These are phyloP conservation scores for Jatropha curcas DNA, from an alignment of 345 rosid species.

Conservation along the genomic window DNA sequence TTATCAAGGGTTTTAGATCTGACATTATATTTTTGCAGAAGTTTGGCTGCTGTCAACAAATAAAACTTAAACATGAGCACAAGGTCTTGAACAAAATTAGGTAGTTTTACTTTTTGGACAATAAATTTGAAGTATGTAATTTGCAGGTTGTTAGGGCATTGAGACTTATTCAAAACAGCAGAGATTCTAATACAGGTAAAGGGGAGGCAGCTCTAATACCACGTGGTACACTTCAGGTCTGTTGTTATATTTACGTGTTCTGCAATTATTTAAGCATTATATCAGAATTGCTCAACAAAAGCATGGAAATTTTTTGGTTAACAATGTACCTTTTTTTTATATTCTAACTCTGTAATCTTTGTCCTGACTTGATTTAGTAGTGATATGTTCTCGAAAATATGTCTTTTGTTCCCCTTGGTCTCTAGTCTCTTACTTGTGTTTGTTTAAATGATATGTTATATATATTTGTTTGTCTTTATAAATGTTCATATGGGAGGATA, in stretches of 20 bases:
- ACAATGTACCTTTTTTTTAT: neutral
- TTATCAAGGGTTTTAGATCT: neutral
- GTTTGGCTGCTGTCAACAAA: neutral
- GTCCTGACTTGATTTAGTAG: neutral
- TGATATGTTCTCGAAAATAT: neutral
- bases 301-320: neutral
- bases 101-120: neutral
- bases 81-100: neutral
- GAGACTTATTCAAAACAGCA: conserved; percentile 59
- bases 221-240: conserved; percentile 98
- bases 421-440: neutral
- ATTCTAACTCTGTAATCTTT: neutral
- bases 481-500: neutral
- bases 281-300: neutral
- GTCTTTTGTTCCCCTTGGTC: neutral
- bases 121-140: conserved; percentile 16
- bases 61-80: neutral
- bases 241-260: conserved; percentile 30
- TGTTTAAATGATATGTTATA: neutral
- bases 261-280: neutral
- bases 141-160: conserved; percentile 90
- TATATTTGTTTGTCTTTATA: neutral
- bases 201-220: conserved; percentile 80
- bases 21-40: neutral
- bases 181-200: conserved; percentile 49